These are phyloP conservation scores for Gyrodon lividus DNA, from an alignment of 768 basidiomycete genomes.

Conservation along the genomic window DNA sequence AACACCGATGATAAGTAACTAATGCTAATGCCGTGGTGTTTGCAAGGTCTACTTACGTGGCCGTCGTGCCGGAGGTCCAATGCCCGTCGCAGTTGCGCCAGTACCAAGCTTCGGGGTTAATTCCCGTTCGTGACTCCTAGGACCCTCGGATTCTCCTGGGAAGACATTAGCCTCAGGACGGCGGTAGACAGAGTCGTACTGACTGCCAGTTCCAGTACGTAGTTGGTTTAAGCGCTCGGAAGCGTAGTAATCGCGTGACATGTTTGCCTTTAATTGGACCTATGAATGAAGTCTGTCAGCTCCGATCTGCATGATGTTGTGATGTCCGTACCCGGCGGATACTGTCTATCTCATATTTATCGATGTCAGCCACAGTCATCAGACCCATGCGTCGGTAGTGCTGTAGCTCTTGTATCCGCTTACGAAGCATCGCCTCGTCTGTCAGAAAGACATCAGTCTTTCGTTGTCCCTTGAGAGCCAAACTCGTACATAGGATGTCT, in stretches of 20 bases:
- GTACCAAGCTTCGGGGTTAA: constrained; percentile 49
- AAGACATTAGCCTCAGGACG: neutral
- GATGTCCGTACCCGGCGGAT: constrained; percentile 59
- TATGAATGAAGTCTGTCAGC: constrained; percentile 22
- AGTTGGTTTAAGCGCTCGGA: constrained; percentile 51
- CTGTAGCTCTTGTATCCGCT: constrained; percentile 88
- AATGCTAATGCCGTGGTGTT: neutral
- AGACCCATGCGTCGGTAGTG: constrained; percentile 86
- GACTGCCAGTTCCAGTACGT: constrained; percentile 48
- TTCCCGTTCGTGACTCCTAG: constrained; percentile 61
- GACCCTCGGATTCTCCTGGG: constrained; percentile 47
- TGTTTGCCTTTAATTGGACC: constrained; percentile 62
- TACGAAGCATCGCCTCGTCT: constrained; percentile 89
- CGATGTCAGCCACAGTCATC: constrained; percentile 81
- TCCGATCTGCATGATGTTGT: neutral
- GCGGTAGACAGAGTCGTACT: constrained; percentile 39
- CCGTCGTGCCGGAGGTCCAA: constrained; percentile 41
- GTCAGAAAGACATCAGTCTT: neutral
- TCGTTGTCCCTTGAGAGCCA: neutral
- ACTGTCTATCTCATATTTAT: constrained; percentile 80
- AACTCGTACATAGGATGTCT: constrained; percentile 80
- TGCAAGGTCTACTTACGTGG: constrained; percentile 33
- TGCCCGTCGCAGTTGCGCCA: constrained; percentile 34
- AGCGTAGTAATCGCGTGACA: constrained; percentile 54
- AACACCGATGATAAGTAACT: neutral